Evolutionary conservation across 2,329 filamentous ascomycete species (phyloP).

Genomic region (Catunica adiposa): DNA sequence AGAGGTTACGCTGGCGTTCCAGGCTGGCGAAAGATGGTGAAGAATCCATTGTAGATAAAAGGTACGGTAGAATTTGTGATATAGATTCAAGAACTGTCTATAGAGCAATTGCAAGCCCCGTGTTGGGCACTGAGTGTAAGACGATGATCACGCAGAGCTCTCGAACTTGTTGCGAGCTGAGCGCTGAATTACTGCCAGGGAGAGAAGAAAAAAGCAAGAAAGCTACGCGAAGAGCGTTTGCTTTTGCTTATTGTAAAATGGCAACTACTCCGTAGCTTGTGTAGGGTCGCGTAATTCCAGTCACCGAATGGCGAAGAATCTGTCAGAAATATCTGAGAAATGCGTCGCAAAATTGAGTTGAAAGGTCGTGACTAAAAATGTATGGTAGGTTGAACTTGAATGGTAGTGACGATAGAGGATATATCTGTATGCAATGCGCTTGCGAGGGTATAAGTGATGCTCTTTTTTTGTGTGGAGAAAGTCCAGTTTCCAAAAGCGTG

Average conservation of each 20-base stretch:
- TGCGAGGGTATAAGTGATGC: neutral
- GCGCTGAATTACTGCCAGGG: constrained; percentile 5
- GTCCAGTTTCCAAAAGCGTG: neutral
- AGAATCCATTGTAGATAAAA: constrained; percentile 16
- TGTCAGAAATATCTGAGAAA: neutral
- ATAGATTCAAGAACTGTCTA: neutral
- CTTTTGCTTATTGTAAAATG: neutral
- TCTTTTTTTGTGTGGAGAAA: neutral
- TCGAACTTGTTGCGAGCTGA: neutral
- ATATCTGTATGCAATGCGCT: constrained; percentile 1
- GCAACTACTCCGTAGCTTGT: neutral
- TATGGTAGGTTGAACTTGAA: neutral
- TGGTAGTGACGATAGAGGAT: neutral
- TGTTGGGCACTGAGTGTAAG: neutral
- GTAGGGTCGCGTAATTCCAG: constrained; percentile 1
- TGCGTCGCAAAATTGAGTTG: neutral
- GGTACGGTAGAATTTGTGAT: neutral
- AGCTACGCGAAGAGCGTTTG: neutral
- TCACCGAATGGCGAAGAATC: neutral
- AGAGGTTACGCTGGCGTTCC: constrained; percentile 27
- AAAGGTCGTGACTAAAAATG: neutral
- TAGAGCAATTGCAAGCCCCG: too few relatives aligned
- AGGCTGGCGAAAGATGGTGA: constrained; percentile 29
- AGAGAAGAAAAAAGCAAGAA: neutral
- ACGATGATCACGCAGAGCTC: neutral